A percentile compares a stretch with the other conserved stretches of the same genome.
Evolutionary conservation across 108 stramenopile genomes (phyloP).

Genomic region (Skeletonema potamos): DNA sequence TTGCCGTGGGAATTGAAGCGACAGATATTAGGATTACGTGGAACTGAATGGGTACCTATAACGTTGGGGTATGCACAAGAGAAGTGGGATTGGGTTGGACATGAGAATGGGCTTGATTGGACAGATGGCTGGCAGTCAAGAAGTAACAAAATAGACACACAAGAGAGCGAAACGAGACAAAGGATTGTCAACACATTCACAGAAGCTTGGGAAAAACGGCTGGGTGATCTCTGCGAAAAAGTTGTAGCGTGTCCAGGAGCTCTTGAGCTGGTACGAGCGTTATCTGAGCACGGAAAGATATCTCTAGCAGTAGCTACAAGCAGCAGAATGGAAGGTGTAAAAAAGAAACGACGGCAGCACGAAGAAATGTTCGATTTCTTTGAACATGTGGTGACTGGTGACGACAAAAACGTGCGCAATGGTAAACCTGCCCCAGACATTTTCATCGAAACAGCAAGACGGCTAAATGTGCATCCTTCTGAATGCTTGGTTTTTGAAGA

Average conservation of each 20-base stretch:
- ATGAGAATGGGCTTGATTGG: conserved; percentile 33
- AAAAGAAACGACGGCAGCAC: conserved; percentile 57
- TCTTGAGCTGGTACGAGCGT: conserved; percentile 49
- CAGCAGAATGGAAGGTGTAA: conserved; percentile 55
- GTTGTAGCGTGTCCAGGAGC: conserved; percentile 70
- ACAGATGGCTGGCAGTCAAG: conserved; percentile 13
- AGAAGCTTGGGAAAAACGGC: conserved; percentile 60
- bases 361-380: conserved; percentile 60
- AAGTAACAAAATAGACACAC: neutral
- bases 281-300: conserved; percentile 28
- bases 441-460: conserved; percentile 69
- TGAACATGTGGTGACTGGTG: conserved; percentile 62
- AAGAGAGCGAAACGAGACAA: conserved; percentile 8
- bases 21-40: conserved; percentile 67
- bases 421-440: conserved; percentile 90
- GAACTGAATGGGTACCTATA: conserved; percentile 82
- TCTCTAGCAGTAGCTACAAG: conserved; percentile 82
- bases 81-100: conserved; percentile 46
- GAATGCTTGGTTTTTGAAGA: conserved; percentile 87
- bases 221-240: conserved; percentile 60
- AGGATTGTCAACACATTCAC: conserved; percentile 36
- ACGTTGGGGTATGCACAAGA: conserved; percentile 57
- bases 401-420: conserved; percentile 63
- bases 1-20: conserved; percentile 82
- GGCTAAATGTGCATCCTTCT: conserved; percentile 57